phyloP scores from a whole-genome alignment of 1,284 basidiomycete genomes.

The Veloporphyrellus conicus region DNA sequence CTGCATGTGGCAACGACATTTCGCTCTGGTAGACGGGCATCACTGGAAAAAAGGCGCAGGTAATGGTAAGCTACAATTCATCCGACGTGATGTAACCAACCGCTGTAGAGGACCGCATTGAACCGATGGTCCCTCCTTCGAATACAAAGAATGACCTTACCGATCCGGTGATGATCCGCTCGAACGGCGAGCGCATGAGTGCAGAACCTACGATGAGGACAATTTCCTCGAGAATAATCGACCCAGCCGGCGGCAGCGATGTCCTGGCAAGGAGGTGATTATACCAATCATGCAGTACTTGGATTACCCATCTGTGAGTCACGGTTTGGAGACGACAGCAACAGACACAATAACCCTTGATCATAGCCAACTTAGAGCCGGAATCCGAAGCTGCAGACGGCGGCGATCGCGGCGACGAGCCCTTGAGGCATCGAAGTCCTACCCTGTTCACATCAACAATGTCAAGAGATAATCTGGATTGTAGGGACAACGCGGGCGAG shows the following conservation, averaged over 20 bases:
- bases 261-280: slow-evolving; percentile 19
- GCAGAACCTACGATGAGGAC: slow-evolving; percentile 13
- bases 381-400: slow-evolving; percentile 18
- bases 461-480: too few species aligned
- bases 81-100: slow-evolving; percentile 20
- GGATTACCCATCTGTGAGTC: slow-evolving; percentile 19
- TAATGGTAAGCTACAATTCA: background rate
- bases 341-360: slow-evolving; percentile 20
- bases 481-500: background rate
- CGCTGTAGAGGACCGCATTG: slow-evolving; percentile 1
- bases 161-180: slow-evolving; percentile 14
- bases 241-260: slow-evolving; percentile 14
- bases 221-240: slow-evolving; percentile 11
- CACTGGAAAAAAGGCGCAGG: slow-evolving; percentile 4
- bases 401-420: slow-evolving; percentile 19
- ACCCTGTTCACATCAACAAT: slow-evolving; percentile 9
- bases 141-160: background rate
- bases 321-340: slow-evolving; percentile 12
- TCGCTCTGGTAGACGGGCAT: slow-evolving; percentile 18
- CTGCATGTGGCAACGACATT: slow-evolving; percentile 13
- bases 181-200: slow-evolving; percentile 15
- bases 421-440: slow-evolving; percentile 16
- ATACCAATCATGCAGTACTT: slow-evolving; percentile 20
- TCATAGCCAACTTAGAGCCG: slow-evolving; percentile 21
- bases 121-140: background rate